phyloP scores from a whole-genome alignment of 2,329 filamentous ascomycete genomes.

The Talaromyces sp. region DNA sequence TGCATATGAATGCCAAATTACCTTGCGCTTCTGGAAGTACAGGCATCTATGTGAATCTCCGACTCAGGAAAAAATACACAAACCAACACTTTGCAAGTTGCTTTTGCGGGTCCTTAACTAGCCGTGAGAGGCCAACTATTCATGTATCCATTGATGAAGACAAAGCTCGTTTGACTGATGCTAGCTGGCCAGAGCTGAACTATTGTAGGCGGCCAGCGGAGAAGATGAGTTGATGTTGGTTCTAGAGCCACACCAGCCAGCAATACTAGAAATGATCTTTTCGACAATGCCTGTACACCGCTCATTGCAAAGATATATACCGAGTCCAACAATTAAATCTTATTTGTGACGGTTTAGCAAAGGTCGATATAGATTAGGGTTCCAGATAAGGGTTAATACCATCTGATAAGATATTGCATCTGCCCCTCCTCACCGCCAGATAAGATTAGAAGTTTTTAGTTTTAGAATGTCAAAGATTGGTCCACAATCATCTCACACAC shows the following conservation, averaged over 20 bases:
- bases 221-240: not conserved
- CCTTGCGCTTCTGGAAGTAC: no score
- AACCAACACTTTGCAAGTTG: not conserved
- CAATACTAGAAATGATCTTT: not conserved
- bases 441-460: conserved; percentile 15
- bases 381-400: not conserved
- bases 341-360: no score
- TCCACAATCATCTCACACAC: not conserved
- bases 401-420: conserved; percentile 3
- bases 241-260: not conserved
- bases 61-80: not conserved
- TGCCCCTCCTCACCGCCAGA: conserved; percentile 17
- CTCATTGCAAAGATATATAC: not conserved
- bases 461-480: not conserved
- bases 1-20: not conserved
- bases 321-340: not conserved
- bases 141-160: not conserved
- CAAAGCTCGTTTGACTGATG: not conserved
- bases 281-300: not conserved
- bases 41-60: not conserved
- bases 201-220: not conserved
- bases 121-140: not conserved
- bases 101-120: not conserved
- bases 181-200: not conserved
- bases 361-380: not conserved